Evolutionary conservation across 2,329 filamentous ascomycete genomes (phyloP).

Genomic region (Emmonsiellopsis sp.): DNA sequence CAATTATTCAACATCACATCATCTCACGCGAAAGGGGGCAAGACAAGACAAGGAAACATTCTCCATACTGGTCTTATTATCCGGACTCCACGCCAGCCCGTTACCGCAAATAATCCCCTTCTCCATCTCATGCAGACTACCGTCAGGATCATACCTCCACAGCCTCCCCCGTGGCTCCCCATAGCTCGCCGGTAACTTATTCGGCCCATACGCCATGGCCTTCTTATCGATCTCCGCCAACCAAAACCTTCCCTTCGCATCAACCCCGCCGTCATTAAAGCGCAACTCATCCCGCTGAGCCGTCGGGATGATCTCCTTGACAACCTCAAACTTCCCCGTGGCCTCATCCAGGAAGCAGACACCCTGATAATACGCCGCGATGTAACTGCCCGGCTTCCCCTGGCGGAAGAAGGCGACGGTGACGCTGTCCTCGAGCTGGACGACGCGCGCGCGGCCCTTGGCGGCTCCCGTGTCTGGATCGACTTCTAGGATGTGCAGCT

Average conservation of each 20-base stretch:
- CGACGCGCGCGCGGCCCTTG: slow-evolving; percentile 18
- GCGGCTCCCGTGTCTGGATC: slow-evolving; percentile 22
- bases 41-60: slow-evolving; percentile 1
- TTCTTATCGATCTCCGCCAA: slow-evolving; percentile 45
- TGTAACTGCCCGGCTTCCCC: slow-evolving; percentile 27
- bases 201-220: slow-evolving; percentile 41
- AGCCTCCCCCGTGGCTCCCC: slow-evolving; percentile 18
- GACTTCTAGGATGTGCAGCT: slow-evolving; percentile 27
- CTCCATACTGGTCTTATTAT: slow-evolving; percentile 49
- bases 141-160: slow-evolving; percentile 42
- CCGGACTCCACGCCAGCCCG: slow-evolving; percentile 69
- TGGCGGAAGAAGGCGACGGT: slow-evolving; percentile 27
- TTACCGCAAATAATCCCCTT: slow-evolving; percentile 68
- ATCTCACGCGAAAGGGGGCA: slow-evolving; percentile 19
- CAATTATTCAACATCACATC: slow-evolving; percentile 11
- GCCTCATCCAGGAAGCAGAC: slow-evolving; percentile 30
- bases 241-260: slow-evolving; percentile 76
- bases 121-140: slow-evolving; percentile 50
- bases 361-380: slow-evolving; percentile 32
- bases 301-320: slow-evolving; percentile 29
- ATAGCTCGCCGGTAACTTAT: slow-evolving; percentile 21
- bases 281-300: slow-evolving; percentile 35
- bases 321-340: slow-evolving; percentile 26
- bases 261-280: slow-evolving; percentile 75
- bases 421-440: slow-evolving; percentile 26